A percentile compares a stretch with the other conserved stretches of the same genome.
These are phyloP conservation scores for Yarrowia hollandica DNA, from an alignment of 805 yeast species.

Conservation along the genomic window DNA sequence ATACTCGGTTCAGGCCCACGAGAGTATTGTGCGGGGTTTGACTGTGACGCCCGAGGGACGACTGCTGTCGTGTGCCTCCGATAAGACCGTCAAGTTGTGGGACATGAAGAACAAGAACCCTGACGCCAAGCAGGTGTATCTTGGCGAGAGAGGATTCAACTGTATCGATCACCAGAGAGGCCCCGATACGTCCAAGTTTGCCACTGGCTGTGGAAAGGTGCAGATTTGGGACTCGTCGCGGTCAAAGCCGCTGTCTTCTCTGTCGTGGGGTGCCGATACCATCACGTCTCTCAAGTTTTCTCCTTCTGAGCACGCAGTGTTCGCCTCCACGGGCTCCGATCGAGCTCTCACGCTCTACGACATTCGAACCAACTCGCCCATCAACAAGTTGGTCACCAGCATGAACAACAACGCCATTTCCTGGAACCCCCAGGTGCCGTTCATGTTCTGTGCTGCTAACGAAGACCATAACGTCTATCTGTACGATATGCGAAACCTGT, in stretches of 20 bases:
- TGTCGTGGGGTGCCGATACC: slow-evolving; percentile 97
- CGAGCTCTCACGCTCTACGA: slow-evolving; percentile 90
- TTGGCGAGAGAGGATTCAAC: slow-evolving; percentile 81
- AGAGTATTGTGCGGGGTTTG: slow-evolving; percentile 84
- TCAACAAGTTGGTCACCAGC: slow-evolving; percentile 82
- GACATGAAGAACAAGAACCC: slow-evolving; percentile 52
- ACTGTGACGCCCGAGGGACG: slow-evolving; percentile 65
- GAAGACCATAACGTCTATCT: slow-evolving; percentile 94
- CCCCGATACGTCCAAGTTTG: slow-evolving; percentile 59
- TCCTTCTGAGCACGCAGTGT: slow-evolving; percentile 80
- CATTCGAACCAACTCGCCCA: slow-evolving; percentile 83
- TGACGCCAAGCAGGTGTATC: slow-evolving; percentile 74
- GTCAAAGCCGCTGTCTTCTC: slow-evolving; percentile 69
- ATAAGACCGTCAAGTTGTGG: slow-evolving; percentile 88
- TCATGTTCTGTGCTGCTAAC: slow-evolving; percentile 82
- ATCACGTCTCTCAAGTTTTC: slow-evolving; percentile 80
- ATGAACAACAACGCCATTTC: slow-evolving; percentile 82
- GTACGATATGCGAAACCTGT: slow-evolving; percentile 95
- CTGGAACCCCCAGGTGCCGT: slow-evolving; percentile 99
- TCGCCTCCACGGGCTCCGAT: slow-evolving; percentile 90
- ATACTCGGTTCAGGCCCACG: slow-evolving; percentile 81
- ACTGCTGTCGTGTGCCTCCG: slow-evolving; percentile 84
- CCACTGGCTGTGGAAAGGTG: slow-evolving; percentile 87
- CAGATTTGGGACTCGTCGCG: slow-evolving; percentile 91
- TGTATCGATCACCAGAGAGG: slow-evolving; percentile 83